Conservation (phyloP, 306 rosid species). For the Cyamopsis tetragonoloba region DNA sequence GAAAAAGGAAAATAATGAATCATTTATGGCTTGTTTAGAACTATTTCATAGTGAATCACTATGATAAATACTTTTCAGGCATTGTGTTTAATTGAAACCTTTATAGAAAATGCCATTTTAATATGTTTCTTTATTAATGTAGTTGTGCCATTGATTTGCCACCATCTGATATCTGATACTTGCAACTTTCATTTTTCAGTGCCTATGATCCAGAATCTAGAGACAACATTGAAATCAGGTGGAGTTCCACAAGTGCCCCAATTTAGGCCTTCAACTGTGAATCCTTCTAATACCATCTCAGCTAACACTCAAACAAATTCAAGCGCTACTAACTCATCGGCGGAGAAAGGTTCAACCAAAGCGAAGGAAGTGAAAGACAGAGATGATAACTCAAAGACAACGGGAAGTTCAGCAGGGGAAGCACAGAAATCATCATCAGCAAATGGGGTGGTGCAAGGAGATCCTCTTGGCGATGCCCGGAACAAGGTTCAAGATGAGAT, state of each 20-base stretch:
- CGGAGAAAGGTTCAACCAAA: neutral
- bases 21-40: neutral
- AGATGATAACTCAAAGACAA: slow-evolving; percentile 25
- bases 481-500: slow-evolving; percentile 91
- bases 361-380: slow-evolving; percentile 14
- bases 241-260: slow-evolving; percentile 85
- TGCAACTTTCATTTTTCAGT: slow-evolving; percentile 42
- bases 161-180: neutral
- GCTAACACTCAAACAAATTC: slow-evolving; percentile 13
- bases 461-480: slow-evolving; percentile 75
- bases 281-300: neutral
- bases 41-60: neutral
- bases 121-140: neutral
- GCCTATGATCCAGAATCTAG: slow-evolving; percentile 94
- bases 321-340: slow-evolving; percentile 5
- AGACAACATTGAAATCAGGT: slow-evolving; percentile 68
- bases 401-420: neutral
- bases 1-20: neutral
- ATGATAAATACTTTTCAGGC: neutral
- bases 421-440: slow-evolving; percentile 6
- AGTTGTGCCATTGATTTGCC: neutral
- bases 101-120: neutral
- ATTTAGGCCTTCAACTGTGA: slow-evolving; percentile 45
- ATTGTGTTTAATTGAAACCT: neutral
- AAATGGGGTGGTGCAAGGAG: slow-evolving; percentile 36